These are phyloP conservation scores for Solanum pinnatisectum DNA, from an alignment of 257 asterid species.

Conservation along the genomic window DNA sequence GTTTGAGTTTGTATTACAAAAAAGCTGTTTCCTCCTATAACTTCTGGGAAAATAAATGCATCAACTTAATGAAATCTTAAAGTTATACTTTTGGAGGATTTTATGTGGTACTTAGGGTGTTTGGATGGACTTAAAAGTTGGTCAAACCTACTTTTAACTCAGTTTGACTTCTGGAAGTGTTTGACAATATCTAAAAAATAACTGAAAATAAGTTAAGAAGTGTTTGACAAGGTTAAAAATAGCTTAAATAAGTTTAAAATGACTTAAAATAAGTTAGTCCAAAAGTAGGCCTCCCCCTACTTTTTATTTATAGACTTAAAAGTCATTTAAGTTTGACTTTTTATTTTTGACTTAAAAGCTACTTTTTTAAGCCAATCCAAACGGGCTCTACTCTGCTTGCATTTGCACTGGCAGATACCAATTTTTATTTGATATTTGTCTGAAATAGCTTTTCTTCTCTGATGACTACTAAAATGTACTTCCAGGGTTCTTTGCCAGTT, in stretches of 20 bases:
- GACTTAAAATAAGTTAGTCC: not conserved
- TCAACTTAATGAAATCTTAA: not conserved
- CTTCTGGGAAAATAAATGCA: not conserved
- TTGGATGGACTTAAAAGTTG: not conserved
- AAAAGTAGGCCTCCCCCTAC: not conserved
- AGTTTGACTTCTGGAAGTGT: not conserved
- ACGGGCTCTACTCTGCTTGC: not conserved
- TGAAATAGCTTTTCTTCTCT: not conserved
- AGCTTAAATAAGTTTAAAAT: no score
- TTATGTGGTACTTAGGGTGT: not conserved
- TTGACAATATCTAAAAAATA: not conserved
- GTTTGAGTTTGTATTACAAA: not conserved
- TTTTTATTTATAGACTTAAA: not conserved
- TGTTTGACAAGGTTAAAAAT: not conserved
- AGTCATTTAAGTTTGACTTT: not conserved
- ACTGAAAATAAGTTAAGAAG: not conserved
- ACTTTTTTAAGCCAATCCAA: not conserved
- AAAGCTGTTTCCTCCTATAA: not conserved
- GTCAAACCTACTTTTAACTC: not conserved
- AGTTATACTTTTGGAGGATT: not conserved
- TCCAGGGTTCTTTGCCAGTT: conserved; percentile 84
- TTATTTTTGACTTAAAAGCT: not conserved
- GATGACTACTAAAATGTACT: conserved; percentile 6
- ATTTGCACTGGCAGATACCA: not conserved
- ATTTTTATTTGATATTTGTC: not conserved